Conservation (phyloP, 1,284 basidiomycete species). For the Sanguinoderma infundibulare region DNA sequence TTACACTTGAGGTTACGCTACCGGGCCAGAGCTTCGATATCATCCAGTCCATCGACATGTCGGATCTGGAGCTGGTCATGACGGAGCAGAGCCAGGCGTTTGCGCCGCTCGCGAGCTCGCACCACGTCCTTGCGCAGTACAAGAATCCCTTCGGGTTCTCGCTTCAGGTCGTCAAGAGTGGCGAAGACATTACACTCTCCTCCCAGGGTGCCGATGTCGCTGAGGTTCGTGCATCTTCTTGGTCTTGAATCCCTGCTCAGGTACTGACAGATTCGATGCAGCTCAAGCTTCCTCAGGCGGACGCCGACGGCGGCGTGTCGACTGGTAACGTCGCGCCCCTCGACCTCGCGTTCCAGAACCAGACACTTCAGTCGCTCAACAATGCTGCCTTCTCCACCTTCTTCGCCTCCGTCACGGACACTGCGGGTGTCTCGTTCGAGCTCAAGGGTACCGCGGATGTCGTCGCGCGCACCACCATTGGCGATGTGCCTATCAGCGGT, state of each 20-base stretch:
- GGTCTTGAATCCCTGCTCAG: neutral
- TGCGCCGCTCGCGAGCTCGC: conserved; percentile 62
- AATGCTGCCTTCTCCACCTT: conserved; percentile 58
- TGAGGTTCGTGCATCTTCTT: conserved; percentile 40
- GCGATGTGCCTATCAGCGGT: conserved; percentile 68
- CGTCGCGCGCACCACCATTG: conserved; percentile 66
- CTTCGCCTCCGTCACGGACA: conserved; percentile 64
- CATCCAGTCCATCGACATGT: conserved; percentile 69
- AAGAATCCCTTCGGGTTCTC: conserved; percentile 83
- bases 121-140: conserved; percentile 66
- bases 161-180: conserved; percentile 64
- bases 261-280: conserved; percentile 31
- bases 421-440: conserved; percentile 48
- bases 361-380: conserved; percentile 59
- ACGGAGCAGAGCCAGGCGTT: conserved; percentile 57
- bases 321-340: conserved; percentile 53
- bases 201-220: conserved; percentile 58
- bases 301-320: conserved; percentile 64
- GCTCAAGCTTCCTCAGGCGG: conserved; percentile 58
- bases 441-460: conserved; percentile 67
- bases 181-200: conserved; percentile 58
- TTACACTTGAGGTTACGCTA: conserved; percentile 65
- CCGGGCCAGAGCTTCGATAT: conserved; percentile 70
- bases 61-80: conserved; percentile 56
- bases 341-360: conserved; percentile 57